Base-by-base conservation (phyloP, 257 asterid species). In the Primulina tabacum region DNA sequence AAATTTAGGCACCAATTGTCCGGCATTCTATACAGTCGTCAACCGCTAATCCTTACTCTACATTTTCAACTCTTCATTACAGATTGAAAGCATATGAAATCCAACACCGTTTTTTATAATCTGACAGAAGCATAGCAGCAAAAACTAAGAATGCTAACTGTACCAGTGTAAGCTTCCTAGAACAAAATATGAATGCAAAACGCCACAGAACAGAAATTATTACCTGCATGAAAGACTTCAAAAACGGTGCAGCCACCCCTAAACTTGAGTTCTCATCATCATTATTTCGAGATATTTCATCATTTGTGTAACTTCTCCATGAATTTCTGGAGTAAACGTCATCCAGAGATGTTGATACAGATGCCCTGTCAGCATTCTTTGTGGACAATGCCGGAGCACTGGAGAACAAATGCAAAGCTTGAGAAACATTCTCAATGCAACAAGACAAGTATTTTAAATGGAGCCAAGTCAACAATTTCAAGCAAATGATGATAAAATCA, bases 191-290 rank as follows among this genome's bases (percentile, higher is more conserved):
- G 17, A 11, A 10, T 3, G 16, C 5, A 3, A 47, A 40, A 58
- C 16, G 30, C 5, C 7, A 65, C 67, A 72, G 67, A 64, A 71
- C 16, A 53, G 38, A 73, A 57, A 56, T 40, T 8, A 6, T 55
- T 77, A 89, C 99, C 97, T 94, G 97, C 99, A 91, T 94, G 83
- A 94, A 94, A 72, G 97, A 94, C 88, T 85, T 91, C 70, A 94
- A 82, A 76, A 91, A 86, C 21, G 99, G 99, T 4, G 99, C 84
- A 57, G 99, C 96, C 79, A 91, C 86, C 75, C 97, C 99, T 72
- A 90, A 82, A 78, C 89, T 79, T 4, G 92, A 79, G 84, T 82
- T 85, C 69, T 94, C 97, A 59, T 90, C 94, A 47, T 87, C 92
- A 65, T 79, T 83, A 71, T 76, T 89, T 65, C 87, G 87, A 40